Evolutionary conservation across 306 rosid species (phyloP).

Genomic region (Amphicarpaea edgeworthii): DNA sequence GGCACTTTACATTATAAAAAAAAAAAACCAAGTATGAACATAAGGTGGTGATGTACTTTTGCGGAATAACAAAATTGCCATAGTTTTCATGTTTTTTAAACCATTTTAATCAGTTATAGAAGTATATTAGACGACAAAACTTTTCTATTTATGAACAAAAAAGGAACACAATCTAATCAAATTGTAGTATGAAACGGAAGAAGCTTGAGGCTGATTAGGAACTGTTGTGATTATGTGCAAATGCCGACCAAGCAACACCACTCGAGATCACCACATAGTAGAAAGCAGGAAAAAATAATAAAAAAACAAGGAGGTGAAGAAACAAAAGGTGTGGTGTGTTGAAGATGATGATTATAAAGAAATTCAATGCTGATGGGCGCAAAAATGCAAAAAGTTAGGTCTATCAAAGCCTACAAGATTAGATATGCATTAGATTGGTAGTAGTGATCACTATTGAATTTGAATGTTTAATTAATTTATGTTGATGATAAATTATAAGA

Average conservation of each 20-base stretch:
- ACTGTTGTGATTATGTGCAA: constrained; percentile 31
- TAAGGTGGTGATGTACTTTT: not conserved
- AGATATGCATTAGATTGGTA: constrained; percentile 26
- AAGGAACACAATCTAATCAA: constrained; percentile 1
- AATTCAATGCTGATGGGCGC: constrained; percentile 41
- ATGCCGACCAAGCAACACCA: constrained; percentile 38
- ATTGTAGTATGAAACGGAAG: constrained; percentile 33
- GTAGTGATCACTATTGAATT: constrained; percentile 5
- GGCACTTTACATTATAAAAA: not conserved
- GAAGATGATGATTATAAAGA: constrained; percentile 43
- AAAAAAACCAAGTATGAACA: not conserved
- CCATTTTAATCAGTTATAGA: not conserved
- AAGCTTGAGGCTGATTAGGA: constrained; percentile 9
- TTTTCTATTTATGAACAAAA: not conserved
- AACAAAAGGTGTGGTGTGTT: not conserved
- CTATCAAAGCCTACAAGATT: constrained; percentile 38
- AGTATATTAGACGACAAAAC: not conserved
- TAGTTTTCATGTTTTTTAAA: not conserved
- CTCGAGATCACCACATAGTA: constrained; percentile 30
- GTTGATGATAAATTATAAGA: too few species aligned
- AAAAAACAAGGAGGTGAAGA: constrained; percentile 28
- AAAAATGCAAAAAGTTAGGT: constrained; percentile 44
- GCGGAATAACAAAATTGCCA: not conserved
- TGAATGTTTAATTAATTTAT: too few species aligned
- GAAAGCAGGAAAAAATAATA: too few species aligned